These are phyloP conservation scores for Coemansia nantahalensis DNA, from an alignment of 192 early-diverging fungal species.

Conservation along the genomic window DNA sequence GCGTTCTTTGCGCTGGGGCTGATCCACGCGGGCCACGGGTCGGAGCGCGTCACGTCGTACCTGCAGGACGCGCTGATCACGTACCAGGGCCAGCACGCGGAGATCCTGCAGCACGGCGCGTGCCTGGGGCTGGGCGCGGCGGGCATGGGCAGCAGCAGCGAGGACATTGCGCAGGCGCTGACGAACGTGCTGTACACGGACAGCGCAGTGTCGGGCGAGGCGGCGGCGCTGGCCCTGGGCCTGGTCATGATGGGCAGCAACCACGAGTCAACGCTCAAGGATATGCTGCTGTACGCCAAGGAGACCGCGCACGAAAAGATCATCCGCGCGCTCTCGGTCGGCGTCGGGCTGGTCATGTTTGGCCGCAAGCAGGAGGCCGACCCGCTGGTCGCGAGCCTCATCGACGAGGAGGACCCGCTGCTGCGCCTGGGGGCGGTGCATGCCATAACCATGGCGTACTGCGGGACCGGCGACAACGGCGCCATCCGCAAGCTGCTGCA, in stretches of 20 bases:
- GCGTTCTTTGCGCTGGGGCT: no score
- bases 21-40: no score
- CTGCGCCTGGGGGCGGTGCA: conserved; percentile 97
- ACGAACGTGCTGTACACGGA: conserved; percentile 88
- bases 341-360: conserved; percentile 96
- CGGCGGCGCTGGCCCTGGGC: conserved; percentile 94
- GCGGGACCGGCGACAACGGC: conserved; percentile 96
- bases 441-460: conserved; percentile 96
- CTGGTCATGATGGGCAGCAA: conserved; percentile 96
- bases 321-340: conserved; percentile 92
- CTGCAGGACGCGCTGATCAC: conserved; percentile 74
- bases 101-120: conserved; percentile 96
- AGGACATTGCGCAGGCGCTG: conserved; percentile 84
- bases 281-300: conserved; percentile 97
- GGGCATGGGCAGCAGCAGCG: conserved; percentile 92
- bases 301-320: conserved; percentile 99
- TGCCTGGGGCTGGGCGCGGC: conserved; percentile 93
- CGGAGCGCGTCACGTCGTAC: no score
- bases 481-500: conserved; percentile 93
- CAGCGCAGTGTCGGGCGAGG: conserved; percentile 96
- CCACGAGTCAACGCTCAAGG: conserved; percentile 74
- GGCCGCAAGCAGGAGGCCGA: conserved; percentile 96
- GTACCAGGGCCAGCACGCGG: conserved; percentile 62
- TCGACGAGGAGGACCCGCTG: conserved; percentile 90
- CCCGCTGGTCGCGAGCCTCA: conserved; percentile 78